A percentile compares a stretch with the other conserved stretches of the same genome.
Conservation (phyloP, 2,329 filamentous ascomycete species). For the Metarhizium humberi region DNA sequence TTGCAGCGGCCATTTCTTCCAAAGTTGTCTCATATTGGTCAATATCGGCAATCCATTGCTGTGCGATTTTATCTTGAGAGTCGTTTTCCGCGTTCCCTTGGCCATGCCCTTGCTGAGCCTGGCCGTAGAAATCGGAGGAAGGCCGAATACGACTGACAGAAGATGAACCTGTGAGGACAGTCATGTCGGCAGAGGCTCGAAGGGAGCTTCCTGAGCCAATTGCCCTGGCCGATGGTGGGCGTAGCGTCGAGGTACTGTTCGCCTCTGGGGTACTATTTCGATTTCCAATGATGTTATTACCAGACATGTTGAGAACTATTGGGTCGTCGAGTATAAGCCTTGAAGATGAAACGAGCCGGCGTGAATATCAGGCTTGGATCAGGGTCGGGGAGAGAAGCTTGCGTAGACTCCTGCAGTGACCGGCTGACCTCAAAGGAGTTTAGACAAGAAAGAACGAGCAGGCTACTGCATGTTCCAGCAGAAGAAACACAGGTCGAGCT, state of each 20-base stretch:
- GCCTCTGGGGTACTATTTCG: conserved; percentile 96
- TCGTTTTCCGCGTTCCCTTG: conserved; percentile 65
- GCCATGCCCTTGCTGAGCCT: conserved; percentile 56
- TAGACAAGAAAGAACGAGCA: conserved; percentile 19
- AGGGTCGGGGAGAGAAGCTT: conserved; percentile 14
- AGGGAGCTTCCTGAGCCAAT: conserved; percentile 76
- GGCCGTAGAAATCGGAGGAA: conserved; percentile 90
- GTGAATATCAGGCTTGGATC: neutral
- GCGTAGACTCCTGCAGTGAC: conserved; percentile 63
- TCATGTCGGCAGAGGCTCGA: conserved; percentile 93
- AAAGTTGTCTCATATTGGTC: conserved; percentile 98
- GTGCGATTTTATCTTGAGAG: conserved; percentile 82
- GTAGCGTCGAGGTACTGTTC: conserved; percentile 69
- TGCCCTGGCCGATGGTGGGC: conserved; percentile 70
- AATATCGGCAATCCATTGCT: conserved; percentile 98
- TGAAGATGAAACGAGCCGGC: conserved; percentile 3
- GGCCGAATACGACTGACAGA: conserved; percentile 75
- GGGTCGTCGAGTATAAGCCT: conserved; percentile 5
- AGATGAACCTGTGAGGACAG: conserved; percentile 61
- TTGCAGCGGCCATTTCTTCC: conserved; percentile 97
- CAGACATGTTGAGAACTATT: conserved; percentile 54
- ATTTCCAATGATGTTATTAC: conserved; percentile 65
- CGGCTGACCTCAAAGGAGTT: conserved; percentile 74
- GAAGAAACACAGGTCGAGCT: conserved; percentile 9
- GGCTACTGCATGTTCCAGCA: conserved; percentile 24